Conservation (phyloP, 805 yeast species). For the Candida chilensis region DNA sequence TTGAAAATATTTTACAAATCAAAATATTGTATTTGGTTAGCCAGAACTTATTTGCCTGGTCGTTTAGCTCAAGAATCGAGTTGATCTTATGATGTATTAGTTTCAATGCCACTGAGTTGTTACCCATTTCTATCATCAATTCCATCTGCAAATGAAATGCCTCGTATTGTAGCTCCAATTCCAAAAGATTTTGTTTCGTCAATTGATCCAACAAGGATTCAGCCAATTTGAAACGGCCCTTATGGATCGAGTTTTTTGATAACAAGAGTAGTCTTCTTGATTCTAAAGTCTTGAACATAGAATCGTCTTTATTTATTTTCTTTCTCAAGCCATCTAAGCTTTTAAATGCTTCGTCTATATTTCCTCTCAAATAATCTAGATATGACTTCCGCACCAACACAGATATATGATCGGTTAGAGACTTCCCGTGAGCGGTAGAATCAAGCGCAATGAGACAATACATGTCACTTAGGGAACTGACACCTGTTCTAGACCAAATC, state of each 20-base stretch:
- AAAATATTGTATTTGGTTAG: slow-evolving; percentile 36
- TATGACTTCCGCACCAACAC: slow-evolving; percentile 28
- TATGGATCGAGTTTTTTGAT: slow-evolving; percentile 19
- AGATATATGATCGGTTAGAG: slow-evolving; percentile 27
- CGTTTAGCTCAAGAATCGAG: slow-evolving; percentile 3
- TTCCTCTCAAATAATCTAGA: slow-evolving; percentile 24
- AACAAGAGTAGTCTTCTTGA: slow-evolving; percentile 27
- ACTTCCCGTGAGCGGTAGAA: slow-evolving; percentile 20
- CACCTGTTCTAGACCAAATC: slow-evolving; percentile 46
- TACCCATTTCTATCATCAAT: slow-evolving; percentile 19
- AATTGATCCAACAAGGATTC: slow-evolving; percentile 19
- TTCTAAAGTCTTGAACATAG: slow-evolving; percentile 32
- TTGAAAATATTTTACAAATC: slow-evolving; percentile 32
- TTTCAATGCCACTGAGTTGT: slow-evolving; percentile 16
- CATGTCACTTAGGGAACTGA: slow-evolving; percentile 31
- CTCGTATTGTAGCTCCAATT: slow-evolving; percentile 18
- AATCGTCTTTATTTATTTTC: slow-evolving; percentile 15
- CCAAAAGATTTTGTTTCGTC: slow-evolving; percentile 16
- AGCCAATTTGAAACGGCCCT: slow-evolving; percentile 24
- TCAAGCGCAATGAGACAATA: slow-evolving; percentile 39
- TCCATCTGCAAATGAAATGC: slow-evolving; percentile 14
- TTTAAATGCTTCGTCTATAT: slow-evolving; percentile 26
- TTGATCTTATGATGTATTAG: slow-evolving; percentile 8
- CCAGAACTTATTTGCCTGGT: slow-evolving; percentile 28
- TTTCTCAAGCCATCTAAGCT: slow-evolving; percentile 20